Conservation (phyloP, 805 yeast genomes). For the Lachancea cidri region DNA sequence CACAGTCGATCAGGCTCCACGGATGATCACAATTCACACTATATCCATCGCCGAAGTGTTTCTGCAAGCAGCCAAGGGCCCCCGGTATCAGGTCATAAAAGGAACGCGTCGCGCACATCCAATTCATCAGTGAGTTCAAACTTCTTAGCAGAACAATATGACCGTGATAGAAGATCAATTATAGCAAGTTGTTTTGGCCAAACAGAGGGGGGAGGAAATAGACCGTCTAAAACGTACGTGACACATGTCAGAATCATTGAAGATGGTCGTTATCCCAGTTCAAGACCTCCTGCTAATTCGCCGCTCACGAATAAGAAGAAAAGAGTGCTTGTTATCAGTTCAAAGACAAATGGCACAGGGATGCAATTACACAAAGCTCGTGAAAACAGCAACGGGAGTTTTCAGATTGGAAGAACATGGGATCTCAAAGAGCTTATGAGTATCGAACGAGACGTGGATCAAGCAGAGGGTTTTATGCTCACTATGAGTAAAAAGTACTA, state of each 20-base stretch:
- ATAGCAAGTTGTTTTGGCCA: conserved; percentile 47
- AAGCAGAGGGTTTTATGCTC: conserved; percentile 53
- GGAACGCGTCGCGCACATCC: conserved; percentile 32
- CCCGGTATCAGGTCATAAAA: conserved; percentile 30
- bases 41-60: conserved; percentile 17
- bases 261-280: conserved; percentile 62
- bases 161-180: conserved; percentile 46
- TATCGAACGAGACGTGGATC: conserved; percentile 49
- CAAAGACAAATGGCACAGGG: conserved; percentile 59
- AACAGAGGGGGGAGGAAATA: conserved; percentile 36
- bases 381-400: conserved; percentile 62
- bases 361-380: conserved; percentile 82
- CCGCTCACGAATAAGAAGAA: conserved; percentile 48
- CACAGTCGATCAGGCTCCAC: conserved; percentile 32
- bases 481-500: conserved; percentile 72
- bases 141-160: conserved; percentile 52
- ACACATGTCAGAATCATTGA: conserved; percentile 75
- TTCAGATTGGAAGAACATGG: conserved; percentile 95
- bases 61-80: conserved; percentile 19
- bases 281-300: conserved; percentile 59
- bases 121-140: conserved; percentile 29
- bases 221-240: conserved; percentile 52
- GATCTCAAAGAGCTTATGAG: conserved; percentile 61
- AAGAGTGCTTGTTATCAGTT: conserved; percentile 45
- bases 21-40: conserved; percentile 19